Evolutionary conservation across 2,329 filamentous ascomycete species (phyloP).

Genomic region (Akanthomyces dipterigenus): DNA sequence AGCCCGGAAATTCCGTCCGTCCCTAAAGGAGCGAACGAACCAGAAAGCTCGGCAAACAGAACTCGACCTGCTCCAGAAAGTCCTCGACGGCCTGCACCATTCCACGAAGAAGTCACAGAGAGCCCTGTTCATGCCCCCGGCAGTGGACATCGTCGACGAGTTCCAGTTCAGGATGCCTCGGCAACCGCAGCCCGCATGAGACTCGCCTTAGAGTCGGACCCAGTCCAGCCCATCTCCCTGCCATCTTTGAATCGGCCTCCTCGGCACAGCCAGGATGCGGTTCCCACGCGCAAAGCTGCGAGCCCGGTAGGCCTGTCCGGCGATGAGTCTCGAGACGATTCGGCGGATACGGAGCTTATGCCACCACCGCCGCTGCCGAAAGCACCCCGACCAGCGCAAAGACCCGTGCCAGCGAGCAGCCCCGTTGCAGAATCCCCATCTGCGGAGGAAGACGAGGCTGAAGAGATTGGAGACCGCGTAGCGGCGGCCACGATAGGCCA

Average conservation of each 20-base stretch:
- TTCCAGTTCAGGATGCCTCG: conserved; percentile 29
- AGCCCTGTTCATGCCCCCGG: conserved; percentile 50
- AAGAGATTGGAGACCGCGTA: conserved; percentile 21
- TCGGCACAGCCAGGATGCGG: background rate
- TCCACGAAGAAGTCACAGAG: conserved; percentile 33
- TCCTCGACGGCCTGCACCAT: background rate
- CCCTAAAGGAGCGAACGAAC: background rate
- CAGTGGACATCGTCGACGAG: conserved; percentile 42
- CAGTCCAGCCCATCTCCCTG: conserved; percentile 13
- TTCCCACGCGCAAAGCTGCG: background rate
- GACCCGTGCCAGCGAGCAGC: background rate
- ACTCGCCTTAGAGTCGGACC: conserved; percentile 27
- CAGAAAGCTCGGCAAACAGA: background rate
- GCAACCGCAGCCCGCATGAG: conserved; percentile 39
- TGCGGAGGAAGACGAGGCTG: conserved; percentile 33
- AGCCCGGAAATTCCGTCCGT: background rate
- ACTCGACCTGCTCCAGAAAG: background rate
- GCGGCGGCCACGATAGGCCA: conserved; percentile 1
- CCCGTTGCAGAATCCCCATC: background rate
- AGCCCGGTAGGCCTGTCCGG: background rate
- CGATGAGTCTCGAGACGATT: conserved; percentile 12
- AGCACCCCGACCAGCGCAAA: background rate
- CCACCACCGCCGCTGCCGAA: background rate
- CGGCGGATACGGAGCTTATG: conserved; percentile 17
- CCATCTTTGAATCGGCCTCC: background rate